Conservation (phyloP, 2,329 filamentous ascomycete species). For the Chaetothyriales sp. region DNA sequence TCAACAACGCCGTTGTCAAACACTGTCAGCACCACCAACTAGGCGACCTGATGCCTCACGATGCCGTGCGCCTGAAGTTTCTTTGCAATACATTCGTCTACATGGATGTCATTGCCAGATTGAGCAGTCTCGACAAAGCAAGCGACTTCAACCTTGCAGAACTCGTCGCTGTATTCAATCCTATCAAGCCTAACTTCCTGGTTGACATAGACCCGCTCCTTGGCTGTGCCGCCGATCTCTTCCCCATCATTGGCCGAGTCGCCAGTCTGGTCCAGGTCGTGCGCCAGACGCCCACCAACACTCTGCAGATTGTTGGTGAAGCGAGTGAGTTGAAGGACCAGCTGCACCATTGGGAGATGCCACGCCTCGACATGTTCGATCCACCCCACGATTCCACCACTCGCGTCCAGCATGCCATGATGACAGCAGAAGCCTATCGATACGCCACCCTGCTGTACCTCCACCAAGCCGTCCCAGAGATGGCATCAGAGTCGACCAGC, state of each 20-base stretch:
- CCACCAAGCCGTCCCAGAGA: constrained; percentile 55
- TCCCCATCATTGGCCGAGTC: constrained; percentile 53
- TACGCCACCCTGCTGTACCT: constrained; percentile 54
- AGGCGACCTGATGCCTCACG: constrained; percentile 20
- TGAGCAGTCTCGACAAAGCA: constrained; percentile 49
- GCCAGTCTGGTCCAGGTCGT: constrained; percentile 54
- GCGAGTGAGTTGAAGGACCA: constrained; percentile 48
- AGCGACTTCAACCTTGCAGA: constrained; percentile 42
- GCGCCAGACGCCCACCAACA: constrained; percentile 41
- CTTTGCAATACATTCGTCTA: constrained; percentile 61
- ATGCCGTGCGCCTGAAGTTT: constrained; percentile 43
- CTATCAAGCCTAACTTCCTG: constrained; percentile 27
- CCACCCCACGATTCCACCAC: constrained; percentile 50
- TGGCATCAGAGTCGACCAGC: constrained; percentile 45
- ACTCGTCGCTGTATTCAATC: constrained; percentile 27
- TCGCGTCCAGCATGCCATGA: constrained; percentile 49
- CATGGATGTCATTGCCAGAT: constrained; percentile 57
- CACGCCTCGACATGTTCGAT: constrained; percentile 39
- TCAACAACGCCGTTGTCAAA: constrained; percentile 44
- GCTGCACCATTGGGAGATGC: constrained; percentile 49
- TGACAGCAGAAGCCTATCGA: constrained; percentile 54
- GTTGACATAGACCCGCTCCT: constrained; percentile 56
- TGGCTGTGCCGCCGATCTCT: constrained; percentile 54
- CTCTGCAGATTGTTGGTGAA: constrained; percentile 46
- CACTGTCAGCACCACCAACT: constrained; percentile 24